Percentiles rank a stretch among this genome's conserved stretches.
phyloP scores from a whole-genome alignment of 2,329 filamentous ascomycete genomes.

The Talaromyces rugulosus region DNA sequence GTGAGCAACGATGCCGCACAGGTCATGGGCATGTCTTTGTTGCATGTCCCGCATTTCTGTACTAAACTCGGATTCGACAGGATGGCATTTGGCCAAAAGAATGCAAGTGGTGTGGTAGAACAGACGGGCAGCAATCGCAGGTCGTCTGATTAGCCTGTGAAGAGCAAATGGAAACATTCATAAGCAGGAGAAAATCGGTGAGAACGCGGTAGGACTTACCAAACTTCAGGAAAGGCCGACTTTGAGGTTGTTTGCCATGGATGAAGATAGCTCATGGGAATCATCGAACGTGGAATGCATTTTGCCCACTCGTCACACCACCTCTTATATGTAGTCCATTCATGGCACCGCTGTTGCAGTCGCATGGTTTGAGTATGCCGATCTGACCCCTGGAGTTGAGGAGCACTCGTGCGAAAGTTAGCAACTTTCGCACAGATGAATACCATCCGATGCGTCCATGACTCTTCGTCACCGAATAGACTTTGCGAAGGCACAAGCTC shows the following conservation, averaged over 20 bases:
- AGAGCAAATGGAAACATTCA: background rate
- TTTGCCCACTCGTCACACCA: constrained; percentile 80
- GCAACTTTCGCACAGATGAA: constrained; percentile 84
- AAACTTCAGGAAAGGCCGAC: constrained; percentile 81
- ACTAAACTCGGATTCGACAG: constrained; percentile 55
- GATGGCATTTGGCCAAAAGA: constrained; percentile 74
- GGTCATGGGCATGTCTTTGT: constrained; percentile 71
- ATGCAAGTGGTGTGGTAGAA: constrained; percentile 88
- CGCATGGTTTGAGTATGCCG: constrained; percentile 56
- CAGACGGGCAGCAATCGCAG: constrained; percentile 74
- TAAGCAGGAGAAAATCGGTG: background rate
- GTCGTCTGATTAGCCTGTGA: constrained; percentile 71
- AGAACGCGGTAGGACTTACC: constrained; percentile 49
- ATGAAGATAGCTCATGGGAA: constrained; percentile 73
- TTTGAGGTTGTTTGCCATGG: constrained; percentile 63
- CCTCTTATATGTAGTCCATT: constrained; percentile 77
- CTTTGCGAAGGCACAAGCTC: constrained; percentile 46
- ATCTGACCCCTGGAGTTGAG: constrained; percentile 57
- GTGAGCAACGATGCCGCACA: constrained; percentile 86
- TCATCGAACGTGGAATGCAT: constrained; percentile 78
- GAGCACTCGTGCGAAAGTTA: constrained; percentile 73
- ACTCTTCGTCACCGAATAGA: constrained; percentile 64
- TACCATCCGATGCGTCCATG: constrained; percentile 84
- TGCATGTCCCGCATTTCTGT: constrained; percentile 68
- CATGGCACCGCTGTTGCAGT: constrained; percentile 60